These are phyloP conservation scores for Epichloe gansuensis DNA, from an alignment of 2,329 filamentous ascomycete species.

Conservation along the genomic window DNA sequence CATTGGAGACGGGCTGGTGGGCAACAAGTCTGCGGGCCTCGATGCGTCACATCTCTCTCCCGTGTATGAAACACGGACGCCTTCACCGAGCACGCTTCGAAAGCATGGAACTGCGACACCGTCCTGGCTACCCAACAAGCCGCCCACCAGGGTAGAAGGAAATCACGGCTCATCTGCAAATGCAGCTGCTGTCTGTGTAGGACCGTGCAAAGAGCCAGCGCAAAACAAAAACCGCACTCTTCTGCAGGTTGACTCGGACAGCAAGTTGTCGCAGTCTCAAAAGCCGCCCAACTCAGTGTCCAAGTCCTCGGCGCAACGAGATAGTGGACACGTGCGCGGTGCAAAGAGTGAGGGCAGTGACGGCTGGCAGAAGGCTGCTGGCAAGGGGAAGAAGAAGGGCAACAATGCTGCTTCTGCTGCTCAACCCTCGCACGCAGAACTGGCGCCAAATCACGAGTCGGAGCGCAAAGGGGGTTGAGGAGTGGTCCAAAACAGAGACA, in stretches of 20 bases:
- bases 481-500: neutral
- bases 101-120: constrained; percentile 23
- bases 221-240: neutral
- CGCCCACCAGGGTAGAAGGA: constrained; percentile 4
- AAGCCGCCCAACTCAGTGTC: constrained; percentile 12
- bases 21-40: constrained; percentile 18
- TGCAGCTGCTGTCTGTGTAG: neutral
- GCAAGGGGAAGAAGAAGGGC: constrained; percentile 36
- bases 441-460: constrained; percentile 43
- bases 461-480: constrained; percentile 47
- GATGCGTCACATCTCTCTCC: constrained; percentile 52
- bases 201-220: neutral
- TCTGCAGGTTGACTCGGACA: constrained; percentile 10
- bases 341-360: constrained; percentile 43
- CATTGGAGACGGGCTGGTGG: constrained; percentile 29
- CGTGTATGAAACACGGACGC: constrained; percentile 60
- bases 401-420: constrained; percentile 33
- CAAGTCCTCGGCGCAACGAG: constrained; percentile 29
- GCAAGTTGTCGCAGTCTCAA: constrained; percentile 9
- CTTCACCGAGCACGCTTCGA: constrained; percentile 51
- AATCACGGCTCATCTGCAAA: neutral
- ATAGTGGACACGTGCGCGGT: constrained; percentile 41
- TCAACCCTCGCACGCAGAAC: constrained; percentile 32
- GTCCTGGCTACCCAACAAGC: constrained; percentile 16
- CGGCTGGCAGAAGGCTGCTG: constrained; percentile 48